A percentile compares a stretch with the other conserved stretches of the same genome.
Evolutionary conservation across 305 asterid genomes (phyloP).

Genomic region (Fraxinus dipetala): DNA sequence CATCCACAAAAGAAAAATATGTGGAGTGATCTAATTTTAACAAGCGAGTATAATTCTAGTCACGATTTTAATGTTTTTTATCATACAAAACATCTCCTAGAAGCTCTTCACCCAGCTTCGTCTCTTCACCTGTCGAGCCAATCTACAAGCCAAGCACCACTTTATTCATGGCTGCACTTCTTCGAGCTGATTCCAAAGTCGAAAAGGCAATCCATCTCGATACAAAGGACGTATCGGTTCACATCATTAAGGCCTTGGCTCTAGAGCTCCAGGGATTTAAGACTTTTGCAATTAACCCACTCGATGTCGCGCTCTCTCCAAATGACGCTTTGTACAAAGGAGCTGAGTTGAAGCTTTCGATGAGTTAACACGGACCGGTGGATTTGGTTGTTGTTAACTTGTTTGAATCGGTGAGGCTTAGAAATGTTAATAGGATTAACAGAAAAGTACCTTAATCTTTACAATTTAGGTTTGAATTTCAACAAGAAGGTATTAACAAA

Average conservation of each 20-base stretch:
- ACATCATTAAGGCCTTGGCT: constrained; percentile 60
- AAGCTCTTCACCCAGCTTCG: constrained; percentile 51
- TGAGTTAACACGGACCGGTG: constrained; percentile 27
- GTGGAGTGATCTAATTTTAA: constrained; percentile 50
- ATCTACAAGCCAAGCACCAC: constrained; percentile 55
- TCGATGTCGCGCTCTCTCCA: constrained; percentile 51
- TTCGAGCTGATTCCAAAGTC: constrained; percentile 45
- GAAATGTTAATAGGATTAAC: too few relatives aligned
- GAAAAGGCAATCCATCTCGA: constrained; percentile 46
- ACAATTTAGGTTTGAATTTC: too few relatives aligned
- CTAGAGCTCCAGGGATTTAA: constrained; percentile 55
- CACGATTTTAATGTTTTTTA: constrained; percentile 38
- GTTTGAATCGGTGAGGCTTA: constrained; percentile 43
- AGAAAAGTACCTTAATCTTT: too few relatives aligned
- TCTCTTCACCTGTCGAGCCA: constrained; percentile 26
- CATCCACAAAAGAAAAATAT: constrained; percentile 11
- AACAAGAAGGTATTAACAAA: too few relatives aligned
- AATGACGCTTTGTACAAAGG: constrained; percentile 45
- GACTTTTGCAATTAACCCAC: constrained; percentile 54
- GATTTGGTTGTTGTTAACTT: constrained; percentile 46
- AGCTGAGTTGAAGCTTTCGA: constrained; percentile 46
- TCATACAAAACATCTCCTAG: constrained; percentile 44
- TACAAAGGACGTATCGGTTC: constrained; percentile 55
- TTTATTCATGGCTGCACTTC: constrained; percentile 37
- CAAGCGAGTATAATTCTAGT: constrained; percentile 40